These are phyloP conservation scores for Pythium folliculosum DNA, from an alignment of 352 stramenopile species.

Conservation along the genomic window DNA sequence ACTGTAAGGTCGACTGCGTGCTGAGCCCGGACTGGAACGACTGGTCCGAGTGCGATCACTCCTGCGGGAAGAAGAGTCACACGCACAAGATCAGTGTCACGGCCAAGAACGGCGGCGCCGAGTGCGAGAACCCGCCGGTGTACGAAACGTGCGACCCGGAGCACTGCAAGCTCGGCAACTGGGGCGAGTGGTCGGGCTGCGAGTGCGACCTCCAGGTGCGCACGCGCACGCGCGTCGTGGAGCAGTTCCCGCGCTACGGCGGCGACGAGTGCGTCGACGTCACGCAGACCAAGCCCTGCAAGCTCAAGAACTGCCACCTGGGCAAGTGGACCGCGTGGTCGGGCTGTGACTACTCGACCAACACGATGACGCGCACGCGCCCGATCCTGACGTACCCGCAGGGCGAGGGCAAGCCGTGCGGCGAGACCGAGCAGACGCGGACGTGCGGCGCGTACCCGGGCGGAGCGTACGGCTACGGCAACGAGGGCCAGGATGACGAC, in stretches of 20 bases:
- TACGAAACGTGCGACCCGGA: conserved; percentile 28
- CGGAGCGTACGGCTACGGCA: no score
- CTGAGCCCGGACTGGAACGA: not conserved
- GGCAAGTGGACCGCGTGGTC: conserved; percentile 46
- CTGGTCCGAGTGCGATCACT: no score
- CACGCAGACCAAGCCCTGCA: no score
- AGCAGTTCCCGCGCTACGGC: conserved; percentile 24
- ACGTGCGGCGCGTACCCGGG: no score
- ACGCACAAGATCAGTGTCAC: no score
- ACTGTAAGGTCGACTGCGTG: not conserved
- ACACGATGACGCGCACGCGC: no score
- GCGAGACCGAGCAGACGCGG: no score
- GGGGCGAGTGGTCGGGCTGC: conserved; percentile 43
- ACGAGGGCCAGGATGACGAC: no score
- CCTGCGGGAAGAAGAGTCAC: no score
- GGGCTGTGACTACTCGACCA: conserved; percentile 18
- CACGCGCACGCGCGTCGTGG: conserved; percentile 37
- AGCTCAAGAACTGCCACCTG: conserved; percentile 54
- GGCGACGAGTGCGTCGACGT: conserved; percentile 40
- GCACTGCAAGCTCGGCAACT: conserved; percentile 53
- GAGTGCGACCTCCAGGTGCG: conserved; percentile 40
- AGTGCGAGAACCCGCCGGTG: not conserved
- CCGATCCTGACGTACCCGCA: no score
- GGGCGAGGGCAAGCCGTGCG: no score
- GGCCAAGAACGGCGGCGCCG: no score